phyloP scores from a whole-genome alignment of 163 green algal species.

The Chloroidium sp. region DNA sequence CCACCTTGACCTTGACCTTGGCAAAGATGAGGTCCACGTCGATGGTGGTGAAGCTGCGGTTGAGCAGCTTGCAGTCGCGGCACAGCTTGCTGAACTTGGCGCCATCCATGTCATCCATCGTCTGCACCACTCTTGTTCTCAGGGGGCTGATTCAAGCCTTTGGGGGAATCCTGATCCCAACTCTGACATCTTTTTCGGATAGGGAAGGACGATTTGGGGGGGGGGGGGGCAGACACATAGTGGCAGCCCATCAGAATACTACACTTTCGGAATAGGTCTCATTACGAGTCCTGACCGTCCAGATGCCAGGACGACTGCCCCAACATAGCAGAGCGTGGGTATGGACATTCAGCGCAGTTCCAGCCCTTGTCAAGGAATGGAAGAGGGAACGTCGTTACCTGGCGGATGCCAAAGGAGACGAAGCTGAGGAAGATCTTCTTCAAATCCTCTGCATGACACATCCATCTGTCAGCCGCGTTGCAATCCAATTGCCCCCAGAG shows the following conservation, averaged over 20 bases:
- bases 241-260: too few relatives aligned
- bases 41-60: conserved; percentile 18
- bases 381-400: conserved; percentile 7
- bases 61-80: conserved; percentile 38
- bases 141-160: too few relatives aligned
- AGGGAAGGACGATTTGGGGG: too few relatives aligned
- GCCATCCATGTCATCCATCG: conserved; percentile 41
- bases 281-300: too few relatives aligned
- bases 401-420: conserved; percentile 36
- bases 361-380: too few relatives aligned
- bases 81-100: conserved; percentile 49
- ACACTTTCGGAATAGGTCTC: too few relatives aligned
- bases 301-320: too few relatives aligned
- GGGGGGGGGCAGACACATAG: too few relatives aligned
- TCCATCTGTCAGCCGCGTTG: too few relatives aligned
- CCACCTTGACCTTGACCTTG: conserved; percentile 15
- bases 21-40: conserved; percentile 52
- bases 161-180: not conserved
- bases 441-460: conserved; percentile 33
- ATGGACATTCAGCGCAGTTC: too few relatives aligned
- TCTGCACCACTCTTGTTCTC: not conserved
- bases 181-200: not conserved
- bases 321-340: too few relatives aligned
- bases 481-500: too few relatives aligned
- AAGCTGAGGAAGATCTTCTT: conserved; percentile 36